Conservation (phyloP, 2,329 filamentous ascomycete genomes). For the Seiridium unicorne region DNA sequence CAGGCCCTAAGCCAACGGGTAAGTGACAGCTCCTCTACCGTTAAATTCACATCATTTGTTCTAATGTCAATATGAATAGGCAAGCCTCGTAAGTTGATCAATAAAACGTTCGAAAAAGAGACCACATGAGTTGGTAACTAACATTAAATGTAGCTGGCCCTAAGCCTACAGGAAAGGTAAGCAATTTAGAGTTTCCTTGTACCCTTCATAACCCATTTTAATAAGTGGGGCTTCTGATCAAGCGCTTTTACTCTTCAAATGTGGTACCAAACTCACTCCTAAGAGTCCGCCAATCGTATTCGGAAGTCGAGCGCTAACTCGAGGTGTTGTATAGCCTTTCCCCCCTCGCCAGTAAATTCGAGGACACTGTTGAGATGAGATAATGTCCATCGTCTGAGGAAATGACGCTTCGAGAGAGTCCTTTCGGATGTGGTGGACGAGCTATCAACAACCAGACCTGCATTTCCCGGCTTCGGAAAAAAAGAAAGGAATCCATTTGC, state of each 20-base stretch:
- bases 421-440: background rate
- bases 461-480: background rate
- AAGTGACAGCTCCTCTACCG: background rate
- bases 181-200: background rate
- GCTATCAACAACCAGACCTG: background rate
- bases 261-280: no score
- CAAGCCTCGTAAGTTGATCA: no score
- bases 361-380: background rate
- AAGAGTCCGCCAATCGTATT: no score
- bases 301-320: no score
- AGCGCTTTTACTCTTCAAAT: no score
- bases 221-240: no score
- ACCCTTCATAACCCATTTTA: no score
- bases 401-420: no score
- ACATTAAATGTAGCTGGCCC: background rate
- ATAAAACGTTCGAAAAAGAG: no score
- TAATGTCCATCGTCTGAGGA: background rate
- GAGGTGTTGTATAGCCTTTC: background rate
- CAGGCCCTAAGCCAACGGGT: background rate
- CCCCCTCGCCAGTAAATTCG: background rate
- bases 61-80: no score
- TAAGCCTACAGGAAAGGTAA: constrained; percentile 2
- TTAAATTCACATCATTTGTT: no score
- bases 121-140: no score
- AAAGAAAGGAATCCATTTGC: background rate